Evolutionary conservation across 2,329 filamentous ascomycete genomes (phyloP), one percentile per base, ranked within the genome.

Genomic region (Sporothrix inflata): DNA sequence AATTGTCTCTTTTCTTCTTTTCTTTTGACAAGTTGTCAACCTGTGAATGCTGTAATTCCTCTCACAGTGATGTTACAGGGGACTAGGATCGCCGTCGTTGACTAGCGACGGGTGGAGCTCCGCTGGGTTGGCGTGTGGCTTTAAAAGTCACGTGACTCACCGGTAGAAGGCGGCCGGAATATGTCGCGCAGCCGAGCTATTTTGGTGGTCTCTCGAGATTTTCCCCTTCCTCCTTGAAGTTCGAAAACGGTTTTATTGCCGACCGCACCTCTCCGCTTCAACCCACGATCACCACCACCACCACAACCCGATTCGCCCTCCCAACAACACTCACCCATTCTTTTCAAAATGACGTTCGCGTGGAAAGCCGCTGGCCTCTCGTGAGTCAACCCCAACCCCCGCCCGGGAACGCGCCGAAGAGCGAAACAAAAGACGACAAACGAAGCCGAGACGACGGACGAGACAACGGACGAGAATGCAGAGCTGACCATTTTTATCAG

Each of bases 311-410:
- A 51, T 47, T 57, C 42, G n/a, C 60, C 34, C 49, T 65, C 45
- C 34, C 68, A 55, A 68, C 67, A 51, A 67, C 60, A 60, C 21
- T 60, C 40, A 73, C 70, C 69, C 68, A 72, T 27, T 66, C 72
- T 79, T 81, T 83, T 82, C 89, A 93, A 89, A 86, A 99, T 98
- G 96, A 88, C 92, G 86, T 95, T 94, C 87, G 93, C 94, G 83
- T 99, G 95, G 96, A 98, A 98, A 92, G 90, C 94, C 82, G 93
- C 96, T 83, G 96, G 96, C 85, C 88, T 98, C 83, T 97, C 91
- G 94, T 97, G 92, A 84, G 93, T 88, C 74, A 75, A 74, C 78
- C 78, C 74, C 63, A 34, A 45, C 8, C 21, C 9, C 51, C 34
- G 61, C n/a, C n/a, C 40, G 6, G 19, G 40, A 49, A 3, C 14